Base-by-base conservation (phyloP, 2,329 filamentous ascomycete species). In the Phialophora macrospora region DNA sequence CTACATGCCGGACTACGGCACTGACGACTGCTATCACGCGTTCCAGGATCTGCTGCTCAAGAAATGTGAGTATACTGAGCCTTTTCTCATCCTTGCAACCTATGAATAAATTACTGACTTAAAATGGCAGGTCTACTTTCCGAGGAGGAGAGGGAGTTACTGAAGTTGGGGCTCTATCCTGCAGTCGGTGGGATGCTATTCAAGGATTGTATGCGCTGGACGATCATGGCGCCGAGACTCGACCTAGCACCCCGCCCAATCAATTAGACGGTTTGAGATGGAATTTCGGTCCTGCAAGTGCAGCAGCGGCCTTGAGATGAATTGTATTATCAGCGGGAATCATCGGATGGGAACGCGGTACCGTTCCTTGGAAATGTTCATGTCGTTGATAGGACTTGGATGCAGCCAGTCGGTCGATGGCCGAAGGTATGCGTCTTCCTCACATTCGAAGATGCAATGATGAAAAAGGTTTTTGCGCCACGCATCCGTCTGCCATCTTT, bases 191-290 rank as follows among this genome's bases (percentile, higher is more conserved):
- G 63, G 6, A 54, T 65, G 44, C 56, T 30, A 5, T 65, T 52
- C 52, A n/a, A 32, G 22, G 54, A 57, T 14, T 65, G 63, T 32
- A 46, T 65, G 52, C 57, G 58, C 9, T 65, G 58, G 58, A 62
- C 52, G 0, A 3, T 62, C 24, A 56, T 62, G 6, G 57, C 63
- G 30, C 30, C 51, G 14, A 48, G 51, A 12, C 22, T 14, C 12
- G 59, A 55, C 28, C 30, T 52, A 8, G 38, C 14, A 7, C 38
- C 38, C 2, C 5, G 3, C 14, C 6, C 34, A 5, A 2, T 17
- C 14, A 2, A 44, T 20, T 44, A 44, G 38, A 6, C 8, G 38
- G 38, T 44, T 44, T 20, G 38, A 44, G 38, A 44, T 7, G 7
- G 38, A 44, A 9, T n/a, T 20, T 44, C 38, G 17, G 14, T n/a